Conservation (phyloP, 768 basidiomycete genomes). For the Leccinellum luteum region DNA sequence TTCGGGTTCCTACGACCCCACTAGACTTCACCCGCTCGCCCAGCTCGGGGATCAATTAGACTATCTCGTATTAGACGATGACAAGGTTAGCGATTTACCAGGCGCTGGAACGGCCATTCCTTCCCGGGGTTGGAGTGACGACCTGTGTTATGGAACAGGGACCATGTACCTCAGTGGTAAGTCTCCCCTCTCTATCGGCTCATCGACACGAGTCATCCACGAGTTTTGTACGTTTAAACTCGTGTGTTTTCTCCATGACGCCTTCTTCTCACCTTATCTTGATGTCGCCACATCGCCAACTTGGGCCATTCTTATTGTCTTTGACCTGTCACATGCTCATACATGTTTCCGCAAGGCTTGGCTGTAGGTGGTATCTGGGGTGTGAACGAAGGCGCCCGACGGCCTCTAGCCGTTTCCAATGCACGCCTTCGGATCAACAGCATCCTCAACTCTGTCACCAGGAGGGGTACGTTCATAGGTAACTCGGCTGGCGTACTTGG, state of each 20-base stretch:
- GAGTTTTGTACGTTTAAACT: constrained; percentile 42
- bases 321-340: constrained; percentile 74
- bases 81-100: constrained; percentile 88
- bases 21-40: constrained; percentile 91
- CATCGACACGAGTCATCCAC: constrained; percentile 42
- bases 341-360: constrained; percentile 70
- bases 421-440: constrained; percentile 92
- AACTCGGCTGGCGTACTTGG: constrained; percentile 98
- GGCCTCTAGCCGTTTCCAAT: constrained; percentile 85
- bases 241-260: constrained; percentile 46
- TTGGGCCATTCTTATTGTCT: constrained; percentile 77
- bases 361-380: constrained; percentile 96
- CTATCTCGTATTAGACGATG: constrained; percentile 94
- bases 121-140: constrained; percentile 97
- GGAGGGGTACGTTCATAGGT: constrained; percentile 96
- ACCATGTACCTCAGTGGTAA: constrained; percentile 97
- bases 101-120: constrained; percentile 90
- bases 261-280: constrained; percentile 68
- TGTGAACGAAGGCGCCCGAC: constrained; percentile 85
- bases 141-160: constrained; percentile 98
- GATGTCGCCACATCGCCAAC: constrained; percentile 50
- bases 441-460: constrained; percentile 92
- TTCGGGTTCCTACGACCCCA: constrained; percentile 83
- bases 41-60: constrained; percentile 91
- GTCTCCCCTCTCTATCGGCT: constrained; percentile 64